Conservation (phyloP, 345 rosid species). For the Murraya koenigii region DNA sequence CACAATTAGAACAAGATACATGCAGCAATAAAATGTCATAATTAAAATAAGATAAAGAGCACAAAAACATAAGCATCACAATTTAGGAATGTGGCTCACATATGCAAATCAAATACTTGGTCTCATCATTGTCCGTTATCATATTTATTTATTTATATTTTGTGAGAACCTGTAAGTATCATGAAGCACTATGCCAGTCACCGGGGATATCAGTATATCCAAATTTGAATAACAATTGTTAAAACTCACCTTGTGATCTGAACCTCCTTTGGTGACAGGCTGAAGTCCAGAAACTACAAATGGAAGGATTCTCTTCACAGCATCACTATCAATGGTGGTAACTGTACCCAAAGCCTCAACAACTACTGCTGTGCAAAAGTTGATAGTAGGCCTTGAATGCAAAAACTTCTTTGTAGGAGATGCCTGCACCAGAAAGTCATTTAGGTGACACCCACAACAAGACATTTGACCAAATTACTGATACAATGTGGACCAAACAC, state of each 20-base stretch:
- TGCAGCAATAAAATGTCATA: neutral
- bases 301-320: constrained; percentile 73
- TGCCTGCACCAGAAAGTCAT: constrained; percentile 45
- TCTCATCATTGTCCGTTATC: neutral
- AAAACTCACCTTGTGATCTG: constrained; percentile 75
- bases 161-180: neutral
- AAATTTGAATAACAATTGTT: neutral
- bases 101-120: neutral
- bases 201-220: neutral
- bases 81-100: neutral
- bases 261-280: constrained; percentile 44
- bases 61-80: neutral
- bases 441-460: constrained; percentile 12
- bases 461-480: constrained; percentile 7
- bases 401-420: constrained; percentile 65
- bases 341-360: constrained; percentile 71
- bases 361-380: constrained; percentile 82
- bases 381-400: constrained; percentile 56
- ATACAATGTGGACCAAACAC: constrained; percentile 16
- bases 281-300: constrained; percentile 77
- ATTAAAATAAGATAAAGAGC: neutral
- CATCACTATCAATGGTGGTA: constrained; percentile 51
- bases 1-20: neutral
- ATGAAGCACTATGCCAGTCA: neutral
- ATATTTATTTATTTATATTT: no score